Evolutionary conservation across 2,329 filamentous ascomycete genomes (phyloP).

Genomic region (Macroventuria anomochaeta): DNA sequence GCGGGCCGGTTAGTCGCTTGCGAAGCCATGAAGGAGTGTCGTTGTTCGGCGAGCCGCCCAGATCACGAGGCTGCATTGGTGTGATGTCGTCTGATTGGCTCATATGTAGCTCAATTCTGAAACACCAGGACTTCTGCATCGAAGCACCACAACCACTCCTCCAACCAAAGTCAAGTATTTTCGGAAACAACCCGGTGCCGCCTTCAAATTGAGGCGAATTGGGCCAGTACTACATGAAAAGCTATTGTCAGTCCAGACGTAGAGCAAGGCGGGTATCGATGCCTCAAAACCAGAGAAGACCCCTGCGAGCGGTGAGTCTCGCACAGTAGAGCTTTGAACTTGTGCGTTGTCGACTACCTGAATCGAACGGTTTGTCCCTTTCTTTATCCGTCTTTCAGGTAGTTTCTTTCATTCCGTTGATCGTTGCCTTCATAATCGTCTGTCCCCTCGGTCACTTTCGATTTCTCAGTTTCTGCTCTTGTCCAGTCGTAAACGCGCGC

Average conservation of each 20-base stretch:
- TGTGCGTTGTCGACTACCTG: slow-evolving; percentile 37
- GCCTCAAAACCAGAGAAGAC: slow-evolving; percentile 46
- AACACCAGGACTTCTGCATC: slow-evolving; percentile 28
- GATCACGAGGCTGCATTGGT: slow-evolving; percentile 14
- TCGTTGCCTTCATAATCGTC: slow-evolving; percentile 44
- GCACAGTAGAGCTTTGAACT: slow-evolving; percentile 30
- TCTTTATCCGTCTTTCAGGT: slow-evolving; percentile 31
- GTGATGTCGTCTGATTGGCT: slow-evolving; percentile 31
- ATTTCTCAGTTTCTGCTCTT: slow-evolving; percentile 32
- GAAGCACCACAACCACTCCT: slow-evolving; percentile 41
- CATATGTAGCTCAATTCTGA: slow-evolving; percentile 24
- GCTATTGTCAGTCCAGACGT: slow-evolving; percentile 47
- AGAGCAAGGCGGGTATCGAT: slow-evolving; percentile 47
- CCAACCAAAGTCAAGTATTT: slow-evolving; percentile 24
- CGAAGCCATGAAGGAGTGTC: slow-evolving; percentile 8
- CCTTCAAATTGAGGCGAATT: slow-evolving; percentile 37
- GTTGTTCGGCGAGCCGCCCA: slow-evolving; percentile 33
- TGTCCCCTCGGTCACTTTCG: slow-evolving; percentile 27
- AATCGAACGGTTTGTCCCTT: slow-evolving; percentile 30
- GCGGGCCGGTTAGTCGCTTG: slow-evolving; percentile 16
- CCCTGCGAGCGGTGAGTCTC: slow-evolving; percentile 35
- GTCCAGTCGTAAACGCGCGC: slow-evolving; percentile 30
- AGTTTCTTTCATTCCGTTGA: slow-evolving; percentile 33
- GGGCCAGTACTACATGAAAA: slow-evolving; percentile 39
- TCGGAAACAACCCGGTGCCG: slow-evolving; percentile 29